Conservation (phyloP, 768 basidiomycete species). For the Termitomyces sp. region DNA sequence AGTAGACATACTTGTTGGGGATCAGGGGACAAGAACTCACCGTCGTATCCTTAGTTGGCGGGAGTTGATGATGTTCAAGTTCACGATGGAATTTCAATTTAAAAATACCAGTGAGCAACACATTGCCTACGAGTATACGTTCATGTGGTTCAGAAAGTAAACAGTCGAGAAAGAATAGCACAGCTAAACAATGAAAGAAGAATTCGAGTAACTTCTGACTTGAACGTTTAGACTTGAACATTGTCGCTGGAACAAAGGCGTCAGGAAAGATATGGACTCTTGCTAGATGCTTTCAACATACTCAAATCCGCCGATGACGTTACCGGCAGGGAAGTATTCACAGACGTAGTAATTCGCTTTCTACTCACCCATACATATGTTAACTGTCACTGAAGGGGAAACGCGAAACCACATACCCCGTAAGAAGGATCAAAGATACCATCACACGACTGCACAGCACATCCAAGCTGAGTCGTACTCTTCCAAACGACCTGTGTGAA, state of each 20-base stretch:
- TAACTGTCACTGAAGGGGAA: background rate
- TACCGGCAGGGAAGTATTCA: conserved; percentile 63
- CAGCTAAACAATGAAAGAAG: conserved; percentile 1
- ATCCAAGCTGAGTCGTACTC: conserved; percentile 57
- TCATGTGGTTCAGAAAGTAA: background rate
- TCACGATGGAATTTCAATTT: background rate
- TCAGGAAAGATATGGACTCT: background rate
- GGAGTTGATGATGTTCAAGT: background rate
- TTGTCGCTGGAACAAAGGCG: conserved; percentile 30
- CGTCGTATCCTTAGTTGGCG: background rate
- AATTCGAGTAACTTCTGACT: background rate
- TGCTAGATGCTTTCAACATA: conserved; percentile 28
- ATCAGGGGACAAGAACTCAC: conserved; percentile 33
- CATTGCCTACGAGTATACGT: background rate
- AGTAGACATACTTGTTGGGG: conserved; percentile 48
- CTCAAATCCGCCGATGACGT: conserved; percentile 58
- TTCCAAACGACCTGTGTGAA: conserved; percentile 82
- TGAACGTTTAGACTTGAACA: conserved; percentile 40
- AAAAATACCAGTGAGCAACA: background rate
- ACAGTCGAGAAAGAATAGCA: conserved; percentile 7
- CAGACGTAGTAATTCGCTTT: conserved; percentile 58
- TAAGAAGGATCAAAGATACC: conserved; percentile 54
- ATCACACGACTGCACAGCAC: conserved; percentile 49
- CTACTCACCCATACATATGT: conserved; percentile 24
- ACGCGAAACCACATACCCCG: conserved; percentile 37